Evolutionary conservation across 2,329 filamentous ascomycete genomes (phyloP), one percentile per base, ranked within the genome.

Genomic region (Cadophora sp.): DNA sequence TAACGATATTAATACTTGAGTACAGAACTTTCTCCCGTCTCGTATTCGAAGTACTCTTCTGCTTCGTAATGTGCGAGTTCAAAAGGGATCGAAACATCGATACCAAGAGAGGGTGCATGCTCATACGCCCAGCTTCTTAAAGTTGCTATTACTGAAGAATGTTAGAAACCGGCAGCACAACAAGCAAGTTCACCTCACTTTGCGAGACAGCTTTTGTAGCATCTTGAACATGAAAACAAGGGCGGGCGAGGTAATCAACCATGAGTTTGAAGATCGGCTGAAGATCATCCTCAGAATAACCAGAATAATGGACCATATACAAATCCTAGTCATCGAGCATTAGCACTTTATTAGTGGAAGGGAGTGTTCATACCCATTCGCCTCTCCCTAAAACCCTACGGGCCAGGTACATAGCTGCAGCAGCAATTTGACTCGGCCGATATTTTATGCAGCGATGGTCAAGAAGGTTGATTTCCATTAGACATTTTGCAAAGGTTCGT

Each of bases 401-500:
- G 36, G 95, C 89, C 71, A 98, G 84, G 81, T 97, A 98, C 94
- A 99, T 99, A 76, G 96, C 89, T 59, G 91, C 92, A 48, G 96
- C 96, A 72, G 94, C 93, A 71, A 97, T 85, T 73, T 95, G 93
- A 78, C 94, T 97, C 41, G 96, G 94, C 45, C 91, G 90, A 79
- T 92, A 96, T 68, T 87, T 82, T 85, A 99, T 91, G 83, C 99
- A 97, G 68, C 94, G 91, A 79, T 98, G 92, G 77, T 99, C 96
- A 36, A 99, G 85, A 71, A 97, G 88, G 79, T 93, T 96, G 77
- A 99, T 97, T 83, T 99, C 96, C 83, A 97, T 93, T 58, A 99
- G 85, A 80, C 98, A 99, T 83, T 99, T 99, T 80, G 93, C 96
- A 68, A 99, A 88, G 56, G 96, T 99, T 75, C 96, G 92, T 68